These are phyloP conservation scores for Pistacia integerrima DNA, from an alignment of 345 rosid species.

Conservation along the genomic window DNA sequence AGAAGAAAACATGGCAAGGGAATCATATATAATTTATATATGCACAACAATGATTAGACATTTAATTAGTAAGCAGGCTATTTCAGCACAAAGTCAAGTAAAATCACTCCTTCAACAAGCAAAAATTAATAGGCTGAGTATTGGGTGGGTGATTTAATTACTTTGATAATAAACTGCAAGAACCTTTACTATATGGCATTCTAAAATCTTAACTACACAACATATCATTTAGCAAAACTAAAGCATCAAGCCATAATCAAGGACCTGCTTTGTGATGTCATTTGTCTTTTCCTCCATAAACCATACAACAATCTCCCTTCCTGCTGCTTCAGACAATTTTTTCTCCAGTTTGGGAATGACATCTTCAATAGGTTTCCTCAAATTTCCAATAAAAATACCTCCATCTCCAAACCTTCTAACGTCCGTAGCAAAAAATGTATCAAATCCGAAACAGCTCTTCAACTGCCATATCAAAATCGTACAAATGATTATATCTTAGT, in stretches of 20 bases:
- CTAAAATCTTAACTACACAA: background rate
- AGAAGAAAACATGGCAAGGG: background rate
- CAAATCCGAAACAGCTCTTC: constrained; percentile 82
- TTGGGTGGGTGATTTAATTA: background rate
- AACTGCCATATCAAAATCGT: constrained; percentile 52
- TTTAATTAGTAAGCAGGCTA: background rate
- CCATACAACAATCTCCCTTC: constrained; percentile 83
- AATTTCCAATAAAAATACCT: constrained; percentile 85
- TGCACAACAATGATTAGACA: background rate
- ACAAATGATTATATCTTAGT: background rate
- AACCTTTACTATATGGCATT: background rate
- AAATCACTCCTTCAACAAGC: background rate
- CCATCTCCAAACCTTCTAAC: constrained; percentile 97
- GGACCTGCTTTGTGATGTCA: constrained; percentile 89
- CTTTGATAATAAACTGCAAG: too few relatives aligned
- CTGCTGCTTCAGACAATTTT: constrained; percentile 83
- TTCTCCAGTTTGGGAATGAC: constrained; percentile 80
- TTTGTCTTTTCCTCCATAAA: constrained; percentile 90
- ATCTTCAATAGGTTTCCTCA: constrained; percentile 76
- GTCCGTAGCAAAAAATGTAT: constrained; percentile 88
- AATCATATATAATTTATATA: background rate
- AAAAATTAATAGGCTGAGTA: background rate
- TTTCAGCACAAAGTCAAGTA: background rate
- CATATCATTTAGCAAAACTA: background rate
- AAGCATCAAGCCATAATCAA: background rate